These are phyloP conservation scores for Schoenoplectus triqueter DNA, from an alignment of 202 grass and related monocot species.

Conservation along the genomic window DNA sequence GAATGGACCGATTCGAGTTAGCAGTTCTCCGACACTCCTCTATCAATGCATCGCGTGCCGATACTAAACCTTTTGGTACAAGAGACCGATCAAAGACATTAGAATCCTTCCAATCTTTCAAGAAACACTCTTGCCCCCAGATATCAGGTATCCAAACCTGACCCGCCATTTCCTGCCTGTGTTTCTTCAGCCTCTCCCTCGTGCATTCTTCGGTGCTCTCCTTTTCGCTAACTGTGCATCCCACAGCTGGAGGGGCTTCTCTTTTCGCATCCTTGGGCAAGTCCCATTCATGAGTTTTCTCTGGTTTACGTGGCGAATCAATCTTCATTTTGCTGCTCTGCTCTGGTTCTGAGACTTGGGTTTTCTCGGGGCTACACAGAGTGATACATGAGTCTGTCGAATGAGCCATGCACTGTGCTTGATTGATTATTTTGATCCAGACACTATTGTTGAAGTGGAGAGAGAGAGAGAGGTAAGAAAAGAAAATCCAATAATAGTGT, in stretches of 20 bases:
- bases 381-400: slow-evolving; percentile 18
- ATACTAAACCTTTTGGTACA: slow-evolving; percentile 55
- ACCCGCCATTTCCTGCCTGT: slow-evolving; percentile 80
- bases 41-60: slow-evolving; percentile 65
- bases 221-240: slow-evolving; percentile 16
- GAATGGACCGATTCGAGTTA: slow-evolving; percentile 32
- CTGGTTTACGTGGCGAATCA: not conserved
- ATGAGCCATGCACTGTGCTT: slow-evolving; percentile 15
- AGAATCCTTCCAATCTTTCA: slow-evolving; percentile 79
- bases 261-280: slow-evolving; percentile 27
- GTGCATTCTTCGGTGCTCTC: slow-evolving; percentile 39
- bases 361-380: not conserved
- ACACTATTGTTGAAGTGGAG: not conserved
- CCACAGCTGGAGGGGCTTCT: not conserved
- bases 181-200: slow-evolving; percentile 81
- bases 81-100: slow-evolving; percentile 72
- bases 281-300: slow-evolving; percentile 8
- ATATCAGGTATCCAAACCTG: slow-evolving; percentile 80
- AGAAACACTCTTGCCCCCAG: slow-evolving; percentile 77
- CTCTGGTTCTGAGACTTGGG: not conserved
- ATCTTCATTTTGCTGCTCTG: not conserved
- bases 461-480: not conserved
- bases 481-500: not conserved
- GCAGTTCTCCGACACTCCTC: slow-evolving; percentile 55
- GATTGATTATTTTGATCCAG: not conserved